A percentile compares a stretch with the other conserved stretches of the same genome.
These are phyloP conservation scores for Eragrostis curvula DNA, from an alignment of 176 grass and related monocot species.

Conservation along the genomic window DNA sequence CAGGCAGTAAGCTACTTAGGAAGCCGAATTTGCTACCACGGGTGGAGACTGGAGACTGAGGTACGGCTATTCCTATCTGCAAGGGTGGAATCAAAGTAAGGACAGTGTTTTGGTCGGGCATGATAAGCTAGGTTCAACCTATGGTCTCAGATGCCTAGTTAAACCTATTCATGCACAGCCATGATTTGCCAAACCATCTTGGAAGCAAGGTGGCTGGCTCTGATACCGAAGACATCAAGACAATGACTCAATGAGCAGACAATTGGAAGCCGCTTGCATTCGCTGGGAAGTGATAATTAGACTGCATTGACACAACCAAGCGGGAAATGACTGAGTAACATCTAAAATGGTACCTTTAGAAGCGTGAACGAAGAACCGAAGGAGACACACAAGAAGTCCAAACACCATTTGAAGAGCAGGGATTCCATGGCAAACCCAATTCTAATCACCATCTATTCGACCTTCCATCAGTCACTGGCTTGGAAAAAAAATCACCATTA, in stretches of 20 bases:
- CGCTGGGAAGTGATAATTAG: not conserved
- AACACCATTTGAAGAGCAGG: not conserved
- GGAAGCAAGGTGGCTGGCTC: not conserved
- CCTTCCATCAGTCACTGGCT: not conserved
- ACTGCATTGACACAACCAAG: not conserved
- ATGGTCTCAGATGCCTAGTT: not conserved
- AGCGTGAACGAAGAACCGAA: not conserved
- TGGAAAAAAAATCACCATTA: not conserved
- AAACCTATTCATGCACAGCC: not conserved
- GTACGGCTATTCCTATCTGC: not conserved
- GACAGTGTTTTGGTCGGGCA: not conserved
- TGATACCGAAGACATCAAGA: not conserved
- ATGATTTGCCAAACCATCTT: not conserved
- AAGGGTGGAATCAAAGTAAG: not conserved
- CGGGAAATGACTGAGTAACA: not conserved
- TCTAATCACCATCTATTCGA: not conserved
- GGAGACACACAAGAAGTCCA: not conserved
- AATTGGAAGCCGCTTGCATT: not conserved
- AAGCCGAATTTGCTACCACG: not conserved
- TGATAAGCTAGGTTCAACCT: not conserved
- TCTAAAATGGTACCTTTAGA: constrained; percentile 6
- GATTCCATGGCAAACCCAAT: not conserved
- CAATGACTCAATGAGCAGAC: not conserved
- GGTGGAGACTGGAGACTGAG: not conserved
- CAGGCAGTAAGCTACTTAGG: not conserved